phyloP scores from a whole-genome alignment of 1,284 basidiomycete species.

The Peniophora sp. region DNA sequence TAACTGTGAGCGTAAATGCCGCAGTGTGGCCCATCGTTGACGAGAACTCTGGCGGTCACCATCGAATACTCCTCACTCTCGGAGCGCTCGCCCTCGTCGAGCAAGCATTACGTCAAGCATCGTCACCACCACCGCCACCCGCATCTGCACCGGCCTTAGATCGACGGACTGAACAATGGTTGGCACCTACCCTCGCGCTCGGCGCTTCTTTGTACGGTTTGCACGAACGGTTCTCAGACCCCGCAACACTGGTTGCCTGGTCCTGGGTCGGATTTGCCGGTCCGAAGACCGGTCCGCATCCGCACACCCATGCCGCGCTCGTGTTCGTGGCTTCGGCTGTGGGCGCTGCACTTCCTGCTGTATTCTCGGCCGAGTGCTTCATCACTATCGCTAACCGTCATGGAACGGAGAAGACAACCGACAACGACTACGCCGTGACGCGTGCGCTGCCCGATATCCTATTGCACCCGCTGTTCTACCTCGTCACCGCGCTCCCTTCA shows the following conservation, averaged over 20 bases:
- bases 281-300: conserved; percentile 67
- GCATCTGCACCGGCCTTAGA: conserved; percentile 33
- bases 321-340: conserved; percentile 61
- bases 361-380: neutral
- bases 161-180: neutral
- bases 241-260: conserved; percentile 83
- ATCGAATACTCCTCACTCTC: conserved; percentile 55
- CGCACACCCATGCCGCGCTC: conserved; percentile 66
- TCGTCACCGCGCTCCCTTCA: conserved; percentile 36
- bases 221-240: conserved; percentile 74
- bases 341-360: conserved; percentile 32
- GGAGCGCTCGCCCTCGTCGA: conserved; percentile 42
- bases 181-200: conserved; percentile 40
- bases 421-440: neutral
- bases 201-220: conserved; percentile 72
- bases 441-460: conserved; percentile 18
- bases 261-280: conserved; percentile 78
- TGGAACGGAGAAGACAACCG: neutral
- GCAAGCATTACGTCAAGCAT: conserved; percentile 24
- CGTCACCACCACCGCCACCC: conserved; percentile 20
- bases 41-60: conserved; percentile 61
- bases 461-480: conserved; percentile 42
- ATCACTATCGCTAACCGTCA: neutral
- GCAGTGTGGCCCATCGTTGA: conserved; percentile 79
- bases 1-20: too few relatives aligned